Conservation (phyloP, 345 rosid species). For the Euphorbia pulcherrima region DNA sequence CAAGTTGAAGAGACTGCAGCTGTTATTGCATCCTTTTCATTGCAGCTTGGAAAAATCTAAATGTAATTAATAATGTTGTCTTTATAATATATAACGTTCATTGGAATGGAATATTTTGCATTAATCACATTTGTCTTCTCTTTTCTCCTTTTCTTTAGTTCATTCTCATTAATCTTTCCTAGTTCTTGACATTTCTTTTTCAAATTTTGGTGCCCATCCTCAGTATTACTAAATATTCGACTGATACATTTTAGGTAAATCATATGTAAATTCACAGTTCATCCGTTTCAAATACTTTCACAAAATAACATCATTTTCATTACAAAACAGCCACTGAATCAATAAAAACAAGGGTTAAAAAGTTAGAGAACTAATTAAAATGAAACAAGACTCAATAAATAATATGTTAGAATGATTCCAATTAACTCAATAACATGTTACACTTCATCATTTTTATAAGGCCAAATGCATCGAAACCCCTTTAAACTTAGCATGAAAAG, state of each 20-base stretch:
- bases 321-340: neutral
- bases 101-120: constrained; percentile 35
- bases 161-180: constrained; percentile 18
- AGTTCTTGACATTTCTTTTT: constrained; percentile 8
- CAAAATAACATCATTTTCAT: neutral
- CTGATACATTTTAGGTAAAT: neutral
- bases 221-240: constrained; percentile 4
- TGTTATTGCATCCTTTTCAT: neutral
- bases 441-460: no score
- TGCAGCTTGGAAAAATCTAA: neutral
- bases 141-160: neutral
- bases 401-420: no score
- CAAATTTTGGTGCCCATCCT: constrained; percentile 1
- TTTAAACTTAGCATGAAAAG: no score
- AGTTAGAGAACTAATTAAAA: no score
- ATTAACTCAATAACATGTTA: no score
- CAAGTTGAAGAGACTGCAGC: neutral
- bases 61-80: constrained; percentile 19
- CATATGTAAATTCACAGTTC: neutral
- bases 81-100: constrained; percentile 3
- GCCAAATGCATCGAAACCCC: no score
- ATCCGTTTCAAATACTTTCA: neutral
- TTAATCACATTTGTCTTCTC: constrained; percentile 30
- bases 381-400: no score
- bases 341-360: neutral